Evolutionary conservation across 1,284 basidiomycete genomes (phyloP), one percentile per base, ranked within the genome.

Genomic region (Stygiomarasmius scandens): DNA sequence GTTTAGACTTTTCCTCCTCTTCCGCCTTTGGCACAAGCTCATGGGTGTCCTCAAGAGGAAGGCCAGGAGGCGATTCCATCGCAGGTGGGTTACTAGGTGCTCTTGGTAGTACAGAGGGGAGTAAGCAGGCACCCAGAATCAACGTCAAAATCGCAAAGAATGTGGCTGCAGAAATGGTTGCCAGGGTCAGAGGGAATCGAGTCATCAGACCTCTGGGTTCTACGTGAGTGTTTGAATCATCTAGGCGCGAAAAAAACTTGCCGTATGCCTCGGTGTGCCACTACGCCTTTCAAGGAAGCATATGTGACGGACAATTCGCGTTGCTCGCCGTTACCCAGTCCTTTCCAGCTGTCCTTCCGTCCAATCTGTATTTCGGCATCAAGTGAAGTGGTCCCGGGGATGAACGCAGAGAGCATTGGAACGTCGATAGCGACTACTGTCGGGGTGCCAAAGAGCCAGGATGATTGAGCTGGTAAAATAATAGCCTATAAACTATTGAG

Each of bases 231-330:
- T 53, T 34, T 66, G 32, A 61, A 49, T 47, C 20, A 29, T 14
- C 45, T 10, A 51, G 57, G 56, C 16, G 16, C 10, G 49, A 25
- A 25, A 24, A 50, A 32, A 46, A n/a, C 20, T 36, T 66, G 90
- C 90, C 87, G 80, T 48, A 91, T 71, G 41, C 90, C 90, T 61
- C 78, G 80, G 61, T 84, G 85, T 36, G 80, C 78, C 27, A 89
- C 80, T 19, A 74, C 70, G 6, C 90, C 91, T 56, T 74, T 77
- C 36, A 93, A 62, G 23, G 75, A 77, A 19, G 88, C 87, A 25
- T 81, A 76, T 23, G 80, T 64, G 1, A 93, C 82, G 61, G 80
- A 88, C 3, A 93, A 65, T 68, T 93, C 90, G 53, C 85, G 84
- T 16, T 83, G 87, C 69, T 86, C 75, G 2, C 89, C 90, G 20